Percentiles rank a stretch among this genome's conserved stretches.
phyloP scores from a whole-genome alignment of 495 filamentous ascomycete species.

The Aspergillus cavernicola region DNA sequence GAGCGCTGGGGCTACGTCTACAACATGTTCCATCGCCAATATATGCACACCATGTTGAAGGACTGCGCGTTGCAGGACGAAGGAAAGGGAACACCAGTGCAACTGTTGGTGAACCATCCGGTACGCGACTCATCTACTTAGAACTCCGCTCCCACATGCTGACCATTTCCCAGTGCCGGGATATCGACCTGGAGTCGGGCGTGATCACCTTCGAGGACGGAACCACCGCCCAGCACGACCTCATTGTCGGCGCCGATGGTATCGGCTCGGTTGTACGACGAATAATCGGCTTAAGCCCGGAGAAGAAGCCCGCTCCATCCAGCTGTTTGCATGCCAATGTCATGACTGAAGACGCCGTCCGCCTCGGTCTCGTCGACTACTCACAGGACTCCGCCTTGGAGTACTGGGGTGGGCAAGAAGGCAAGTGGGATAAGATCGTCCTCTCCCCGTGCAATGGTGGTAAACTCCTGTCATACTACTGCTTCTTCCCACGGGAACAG shows the following conservation, averaged over 20 bases:
- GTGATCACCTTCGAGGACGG: constrained; percentile 38
- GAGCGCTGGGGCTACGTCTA: constrained; percentile 44
- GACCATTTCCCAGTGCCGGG: constrained; percentile 23
- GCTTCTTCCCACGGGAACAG: constrained; percentile 44
- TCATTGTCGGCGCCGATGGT: constrained; percentile 44
- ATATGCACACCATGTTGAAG: constrained; percentile 54
- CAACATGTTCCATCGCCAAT: constrained; percentile 54
- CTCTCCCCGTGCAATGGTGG: constrained; percentile 47
- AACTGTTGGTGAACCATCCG: constrained; percentile 41
- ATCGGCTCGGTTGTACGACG: constrained; percentile 42
- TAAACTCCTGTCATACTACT: constrained; percentile 46
- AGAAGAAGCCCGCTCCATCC: constrained; percentile 41
- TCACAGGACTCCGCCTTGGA: constrained; percentile 41
- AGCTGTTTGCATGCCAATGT: constrained; percentile 48
- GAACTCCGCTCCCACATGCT: not conserved
- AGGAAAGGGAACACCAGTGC: constrained; percentile 41
- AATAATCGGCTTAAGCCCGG: constrained; percentile 40
- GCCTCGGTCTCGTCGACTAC: constrained; percentile 41
- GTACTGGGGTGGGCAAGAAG: constrained; percentile 49
- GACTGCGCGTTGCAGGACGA: constrained; percentile 41
- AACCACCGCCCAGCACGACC: constrained; percentile 28
- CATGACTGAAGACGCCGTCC: constrained; percentile 38
- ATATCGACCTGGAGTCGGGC: constrained; percentile 34
- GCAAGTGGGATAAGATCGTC: constrained; percentile 48
- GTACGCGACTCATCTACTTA: constrained; percentile 13